Evolutionary conservation across 2,329 filamentous ascomycete species (phyloP).

Genomic region (Alternaria sp.): DNA sequence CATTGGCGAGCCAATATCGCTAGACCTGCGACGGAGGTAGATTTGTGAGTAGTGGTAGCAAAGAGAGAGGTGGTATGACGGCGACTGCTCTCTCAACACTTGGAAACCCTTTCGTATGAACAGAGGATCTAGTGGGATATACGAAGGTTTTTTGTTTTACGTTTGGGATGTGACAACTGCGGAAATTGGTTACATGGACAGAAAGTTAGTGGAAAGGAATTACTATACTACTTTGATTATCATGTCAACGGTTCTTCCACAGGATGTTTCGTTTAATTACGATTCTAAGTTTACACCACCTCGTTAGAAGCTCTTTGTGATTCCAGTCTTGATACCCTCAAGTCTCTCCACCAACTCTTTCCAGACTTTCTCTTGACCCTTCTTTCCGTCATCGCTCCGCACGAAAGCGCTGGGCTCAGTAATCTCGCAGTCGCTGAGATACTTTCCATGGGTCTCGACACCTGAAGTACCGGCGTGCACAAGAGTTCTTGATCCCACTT

Average conservation of each 20-base stretch:
- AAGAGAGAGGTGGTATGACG: too few relatives aligned
- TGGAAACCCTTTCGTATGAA: too few relatives aligned
- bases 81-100: too few relatives aligned
- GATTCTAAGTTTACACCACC: background rate
- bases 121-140: too few relatives aligned
- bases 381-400: conserved; percentile 47
- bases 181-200: too few relatives aligned
- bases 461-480: conserved; percentile 50
- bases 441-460: conserved; percentile 52
- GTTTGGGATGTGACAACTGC: too few relatives aligned
- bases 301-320: conserved; percentile 23
- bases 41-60: conserved; percentile 18
- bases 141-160: too few relatives aligned
- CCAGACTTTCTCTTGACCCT: conserved; percentile 51
- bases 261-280: background rate
- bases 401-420: conserved; percentile 43
- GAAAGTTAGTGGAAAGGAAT: background rate
- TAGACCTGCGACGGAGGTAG: conserved; percentile 52
- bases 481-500: conserved; percentile 53
- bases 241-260: background rate
- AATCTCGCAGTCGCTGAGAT: conserved; percentile 48
- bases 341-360: conserved; percentile 51
- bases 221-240: too few relatives aligned
- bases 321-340: conserved; percentile 47
- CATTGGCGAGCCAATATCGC: conserved; percentile 57